Base-by-base conservation (phyloP, 2,329 filamentous ascomycete species). In the Chrysoporthe deuterocubensis region DNA sequence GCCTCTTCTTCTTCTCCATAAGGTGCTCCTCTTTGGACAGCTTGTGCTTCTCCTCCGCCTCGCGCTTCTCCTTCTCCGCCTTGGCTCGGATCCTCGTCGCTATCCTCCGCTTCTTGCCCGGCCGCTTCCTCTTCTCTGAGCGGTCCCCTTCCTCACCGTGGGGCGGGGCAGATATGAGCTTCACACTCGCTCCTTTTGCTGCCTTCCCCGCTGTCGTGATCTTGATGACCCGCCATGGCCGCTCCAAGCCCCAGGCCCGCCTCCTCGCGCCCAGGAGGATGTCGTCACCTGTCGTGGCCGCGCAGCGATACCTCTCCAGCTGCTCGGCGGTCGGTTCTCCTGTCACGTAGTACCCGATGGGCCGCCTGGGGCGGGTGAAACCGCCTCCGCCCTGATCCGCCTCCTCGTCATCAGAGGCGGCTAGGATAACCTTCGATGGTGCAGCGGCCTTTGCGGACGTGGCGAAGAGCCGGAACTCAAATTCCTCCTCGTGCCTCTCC, bases 1-100 rank as follows among this genome's bases (percentile, higher is more conserved):
- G 74, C 71, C 86, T 81, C 78, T 88, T 88, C 79, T 88, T 88
- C 81, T 89, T 89, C 66, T 89, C 86, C 72, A 80, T 82, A 42
- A 88, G 71, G 61, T 84, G 82, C 71, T 87, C 83, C 73, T 88
- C 86, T 76, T 87, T 89, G 21, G 80, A 79, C 70, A 79, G 71
- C 61, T 78, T 72, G 65, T 80, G 77, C 71, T 79, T 81, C 70
- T 76, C 79, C 37, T 74, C 77, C 4, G 74, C 77, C 67, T 81
- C 79, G 42, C 80, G 79, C 67, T 75, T 79, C 71, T 82, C 79
- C 72, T 78, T 79, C 64, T 76, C 77, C 7, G 75, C 78, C 73
- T 81, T 82, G 42, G 79, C 78, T 68, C 79, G 81, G 66, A 78
- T 82, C 67, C 87, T 79, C 65, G 84, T 71, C 37, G 84, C 78